Evolutionary conservation across 1,139 yeast genomes (phyloP), one percentile per base, ranked within the genome.

Genomic region (Geotrichum australiense): DNA sequence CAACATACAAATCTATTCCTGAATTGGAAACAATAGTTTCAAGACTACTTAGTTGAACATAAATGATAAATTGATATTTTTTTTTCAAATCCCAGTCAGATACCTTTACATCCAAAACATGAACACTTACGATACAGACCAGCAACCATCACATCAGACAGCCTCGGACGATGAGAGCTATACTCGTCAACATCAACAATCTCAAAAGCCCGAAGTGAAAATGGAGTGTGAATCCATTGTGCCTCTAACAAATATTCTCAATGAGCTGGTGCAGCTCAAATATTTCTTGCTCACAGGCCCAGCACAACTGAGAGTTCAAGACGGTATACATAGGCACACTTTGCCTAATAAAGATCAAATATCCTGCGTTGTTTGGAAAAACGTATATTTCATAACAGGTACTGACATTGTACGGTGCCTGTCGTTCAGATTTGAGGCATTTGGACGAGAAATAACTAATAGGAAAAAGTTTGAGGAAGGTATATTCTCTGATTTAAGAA

Each of bases 401-500:
- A 91, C 97, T 0, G 98, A 91, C 66, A 89, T 91, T 46, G 96
- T 91, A 32, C 76, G 96, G 46, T 84, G 95, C 59, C 77, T 93
- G 40, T 83, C 89, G 20, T 91, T 84, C 61, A 78, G 93, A 52
- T 84, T 91, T 66, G 81, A 81, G 55, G 91, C 87, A 53, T 85
- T 91, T 65, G 98, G 98, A 2, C 69, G 97, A 45, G 76, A 76
- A 51, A 80, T 91, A 35, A 63, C 76, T 28, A 96, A 91, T 61
- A 70, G 94, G 51, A 89, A 91, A 64, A 91, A 91, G 65, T 91
- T 91, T 59, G 98, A 91, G 66, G 98, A 91, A 65, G 97, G 97
- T 28, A 79, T 91, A 39, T 91, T 91, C 54, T 83, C 94, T 3
- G 97, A 91, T 61, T 66, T 91, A 51, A 72, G 98, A 54, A 80